Evolutionary conservation across 2,329 filamentous ascomycete species (phyloP).

Genomic region (Aspergillus piperis): DNA sequence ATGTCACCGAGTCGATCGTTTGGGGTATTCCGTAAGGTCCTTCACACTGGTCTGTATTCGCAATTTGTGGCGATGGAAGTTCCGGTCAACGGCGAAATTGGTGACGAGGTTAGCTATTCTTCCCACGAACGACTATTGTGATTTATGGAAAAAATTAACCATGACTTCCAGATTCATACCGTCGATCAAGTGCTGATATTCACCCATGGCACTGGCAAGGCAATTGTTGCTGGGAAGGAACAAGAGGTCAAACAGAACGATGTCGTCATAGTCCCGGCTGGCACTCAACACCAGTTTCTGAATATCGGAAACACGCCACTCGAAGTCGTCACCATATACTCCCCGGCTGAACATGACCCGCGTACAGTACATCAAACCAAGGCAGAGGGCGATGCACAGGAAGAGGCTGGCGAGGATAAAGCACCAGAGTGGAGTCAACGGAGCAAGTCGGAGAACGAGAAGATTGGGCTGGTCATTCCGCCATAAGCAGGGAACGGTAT

Average conservation of each 20-base stretch:
- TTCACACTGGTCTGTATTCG: constrained; percentile 64
- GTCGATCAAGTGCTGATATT: constrained; percentile 68
- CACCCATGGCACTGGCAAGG: constrained; percentile 60
- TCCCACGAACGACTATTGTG: no score
- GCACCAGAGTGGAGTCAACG: constrained; percentile 61
- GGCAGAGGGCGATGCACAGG: constrained; percentile 63
- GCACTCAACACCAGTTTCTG: constrained; percentile 66
- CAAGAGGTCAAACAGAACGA: constrained; percentile 58
- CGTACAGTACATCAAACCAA: constrained; percentile 64
- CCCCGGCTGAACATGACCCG: constrained; percentile 62
- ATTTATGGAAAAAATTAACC: background rate
- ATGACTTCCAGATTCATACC: constrained; percentile 48
- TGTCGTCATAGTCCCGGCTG: constrained; percentile 64
- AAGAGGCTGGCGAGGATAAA: constrained; percentile 63
- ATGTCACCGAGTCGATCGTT: constrained; percentile 60
- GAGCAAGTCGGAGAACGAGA: constrained; percentile 61
- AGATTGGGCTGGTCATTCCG: constrained; percentile 54
- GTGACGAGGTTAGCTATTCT: constrained; percentile 57
- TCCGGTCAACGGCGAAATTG: constrained; percentile 64
- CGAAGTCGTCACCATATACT: constrained; percentile 64
- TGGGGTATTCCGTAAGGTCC: constrained; percentile 61
- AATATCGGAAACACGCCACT: constrained; percentile 62
- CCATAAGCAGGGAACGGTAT: no score
- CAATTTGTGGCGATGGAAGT: constrained; percentile 68
- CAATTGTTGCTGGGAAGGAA: constrained; percentile 61